phyloP scores from a whole-genome alignment of 2,329 filamentous ascomycete genomes.

The Trichoderma sp. region DNA sequence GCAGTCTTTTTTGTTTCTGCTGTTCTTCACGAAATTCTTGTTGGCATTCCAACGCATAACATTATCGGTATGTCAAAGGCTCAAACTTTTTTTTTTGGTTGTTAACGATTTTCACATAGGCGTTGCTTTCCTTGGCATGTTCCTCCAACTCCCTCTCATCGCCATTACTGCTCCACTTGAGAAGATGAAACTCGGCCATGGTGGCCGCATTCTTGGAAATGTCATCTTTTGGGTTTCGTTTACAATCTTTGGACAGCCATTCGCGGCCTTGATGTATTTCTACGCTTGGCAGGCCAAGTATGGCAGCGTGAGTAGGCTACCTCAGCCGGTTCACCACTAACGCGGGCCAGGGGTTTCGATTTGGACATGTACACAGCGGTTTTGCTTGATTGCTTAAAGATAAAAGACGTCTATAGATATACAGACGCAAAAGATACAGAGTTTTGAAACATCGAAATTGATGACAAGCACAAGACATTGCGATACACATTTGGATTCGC shows the following conservation, averaged over 20 bases:
- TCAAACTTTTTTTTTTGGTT: conserved; percentile 18
- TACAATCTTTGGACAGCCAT: conserved; percentile 89
- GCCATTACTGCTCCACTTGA: conserved; percentile 74
- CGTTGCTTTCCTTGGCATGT: conserved; percentile 91
- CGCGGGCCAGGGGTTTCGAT: neutral
- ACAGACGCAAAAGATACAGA: neutral
- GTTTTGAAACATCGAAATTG: neutral
- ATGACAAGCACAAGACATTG: neutral
- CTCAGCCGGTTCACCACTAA: neutral
- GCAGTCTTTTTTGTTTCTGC: conserved; percentile 87
- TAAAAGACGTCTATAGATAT: neutral
- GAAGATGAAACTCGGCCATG: conserved; percentile 66
- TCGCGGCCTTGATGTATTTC: conserved; percentile 90
- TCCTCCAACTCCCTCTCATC: conserved; percentile 88
- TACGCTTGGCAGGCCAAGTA: conserved; percentile 99
- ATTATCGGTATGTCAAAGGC: conserved; percentile 63
- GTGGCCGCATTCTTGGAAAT: conserved; percentile 81
- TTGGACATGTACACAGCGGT: neutral
- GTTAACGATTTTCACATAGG: conserved; percentile 45
- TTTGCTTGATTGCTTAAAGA: neutral
- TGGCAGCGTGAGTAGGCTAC: conserved; percentile 64
- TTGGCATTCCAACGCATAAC: conserved; percentile 93
- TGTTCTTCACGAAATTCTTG: conserved; percentile 84
- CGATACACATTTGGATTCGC: neutral
- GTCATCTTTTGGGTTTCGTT: conserved; percentile 96